Base-by-base conservation (phyloP, 2,329 filamentous ascomycete genomes). In the Colletotrichum agaves region DNA sequence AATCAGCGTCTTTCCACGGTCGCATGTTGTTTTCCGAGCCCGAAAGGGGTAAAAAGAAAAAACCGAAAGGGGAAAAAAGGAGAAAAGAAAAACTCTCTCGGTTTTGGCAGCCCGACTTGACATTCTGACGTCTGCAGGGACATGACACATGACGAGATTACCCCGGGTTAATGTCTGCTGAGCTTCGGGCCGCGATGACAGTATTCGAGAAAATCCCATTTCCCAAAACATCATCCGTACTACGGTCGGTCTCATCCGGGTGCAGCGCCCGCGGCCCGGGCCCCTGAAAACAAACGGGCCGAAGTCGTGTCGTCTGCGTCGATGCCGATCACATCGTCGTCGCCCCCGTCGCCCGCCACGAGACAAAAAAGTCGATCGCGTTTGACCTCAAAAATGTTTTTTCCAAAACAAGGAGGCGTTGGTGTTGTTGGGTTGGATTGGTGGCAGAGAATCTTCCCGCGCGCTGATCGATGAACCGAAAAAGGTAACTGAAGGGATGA, bases 121-220 rank as follows among this genome's bases (percentile, higher is more conserved):
- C 46, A 41, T 41, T 21, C 21, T 61, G 58, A 61, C 58, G 58
- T 61, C 46, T 47, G 43, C 56, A 59, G 43, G 56, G 52, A 39
- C 52, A 55, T 39, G 8, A 27, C 15, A 8, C 52, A 55, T 39
- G 8, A 27, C 15, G 5, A 35, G 23, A 17, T 23, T 5, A 19
- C 11, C 17, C 17, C 52, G 52, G 35, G n/a, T n/a, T n/a, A 3
- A 55, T 15, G 52, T 19, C 19, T 19, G 17, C 19, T 33, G 52
- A 41, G 35, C 19, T n/a, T 41, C 52, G 52, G 35, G 35, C 52
- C 52, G 35, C 33, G 19, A 41, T 39, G 52, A n/a, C 33, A 39
- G 33, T 21, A 55, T 5, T 23, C 12, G 12, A 27, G 35, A 27
- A 37, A 35, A 13, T 57, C 13, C 15, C 3, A 12, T n/a, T 41